Base-by-base conservation (phyloP, 139 green algal species). In the Chlamydomonas incerta region DNA sequence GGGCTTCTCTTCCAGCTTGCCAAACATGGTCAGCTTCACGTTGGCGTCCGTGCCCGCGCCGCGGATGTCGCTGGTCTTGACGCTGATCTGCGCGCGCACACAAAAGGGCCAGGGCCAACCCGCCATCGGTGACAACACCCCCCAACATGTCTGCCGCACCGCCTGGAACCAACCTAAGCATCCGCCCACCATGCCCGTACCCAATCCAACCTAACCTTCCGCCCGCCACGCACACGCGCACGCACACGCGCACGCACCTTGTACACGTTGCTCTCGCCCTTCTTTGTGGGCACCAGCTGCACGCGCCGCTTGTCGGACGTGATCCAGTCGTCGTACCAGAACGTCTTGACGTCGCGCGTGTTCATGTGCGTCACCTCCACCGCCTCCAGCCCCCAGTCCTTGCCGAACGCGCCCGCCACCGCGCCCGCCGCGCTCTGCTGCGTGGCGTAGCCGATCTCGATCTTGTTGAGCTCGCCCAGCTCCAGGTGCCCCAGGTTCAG, bases 11-110 rank as follows among this genome's bases (percentile, higher is more conserved):
- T 92, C 89, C 62, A 81, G 73, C 77, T 87, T 77, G n/a, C 89
- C 93, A 50, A 91, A 87, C 29, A 96, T 84, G 60, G 90, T 86
- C 41, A 94, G 52, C 5, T 66, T 87, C 13, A 96, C 87, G 50
- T 89, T 87, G 35, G 93, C 79, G 76, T 96, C 93, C 21, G 92
- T 96, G 41, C 88, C 90, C 1, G 92, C 92, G 29, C 91, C 91
- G 29, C 86, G 83, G 55, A 93, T 81, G 85, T 95, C 90, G 34
- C 72, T 89, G 0, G 93, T 96, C 65, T 81, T 88, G 5, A 89
- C 89, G 0, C 88, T 26, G 0, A 94, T 83, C 89, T 94, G 79
- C 34, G 74, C 10, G 31, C 34, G 60, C 28, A n/a, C n/a, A n/a
- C n/a, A n/a, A n/a, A n/a, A n/a, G n/a, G n/a, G n/a, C n/a, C n/a